A percentile compares a stretch with the other conserved stretches of the same genome.
Conservation (phyloP, 2,329 filamentous ascomycete genomes). For the Cladobotryum mycophilum region DNA sequence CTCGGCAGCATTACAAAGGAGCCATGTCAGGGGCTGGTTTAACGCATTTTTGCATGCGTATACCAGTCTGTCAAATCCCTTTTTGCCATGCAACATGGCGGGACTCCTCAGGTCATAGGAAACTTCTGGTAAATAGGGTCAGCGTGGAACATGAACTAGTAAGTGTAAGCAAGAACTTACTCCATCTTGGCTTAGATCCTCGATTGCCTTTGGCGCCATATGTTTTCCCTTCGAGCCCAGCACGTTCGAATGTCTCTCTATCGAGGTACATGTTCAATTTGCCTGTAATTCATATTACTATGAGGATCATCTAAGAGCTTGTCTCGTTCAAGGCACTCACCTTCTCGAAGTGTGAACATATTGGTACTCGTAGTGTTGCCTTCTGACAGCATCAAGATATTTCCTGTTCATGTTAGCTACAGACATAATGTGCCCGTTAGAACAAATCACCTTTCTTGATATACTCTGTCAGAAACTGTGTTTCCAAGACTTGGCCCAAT, state of each 20-base stretch:
- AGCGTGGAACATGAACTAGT: not conserved
- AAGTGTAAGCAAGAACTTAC: slow-evolving; percentile 41
- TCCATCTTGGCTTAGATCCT: slow-evolving; percentile 62
- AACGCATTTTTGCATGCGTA: slow-evolving; percentile 78
- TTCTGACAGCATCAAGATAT: slow-evolving; percentile 77
- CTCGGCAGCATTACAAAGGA: slow-evolving; percentile 60
- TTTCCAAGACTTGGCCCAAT: slow-evolving; percentile 63
- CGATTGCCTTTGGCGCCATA: slow-evolving; percentile 52
- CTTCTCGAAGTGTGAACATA: slow-evolving; percentile 63
- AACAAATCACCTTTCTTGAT: slow-evolving; percentile 63
- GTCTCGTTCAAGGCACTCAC: slow-evolving; percentile 32
- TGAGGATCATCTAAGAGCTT: not conserved
- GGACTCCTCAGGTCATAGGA: slow-evolving; percentile 67
- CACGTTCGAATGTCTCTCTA: slow-evolving; percentile 74
- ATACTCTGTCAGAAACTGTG: slow-evolving; percentile 75
- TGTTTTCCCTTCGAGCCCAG: slow-evolving; percentile 70
- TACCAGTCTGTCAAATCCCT: slow-evolving; percentile 69
- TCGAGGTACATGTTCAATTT: slow-evolving; percentile 70
- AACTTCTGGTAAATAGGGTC: slow-evolving; percentile 50
- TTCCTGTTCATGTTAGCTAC: slow-evolving; percentile 44
- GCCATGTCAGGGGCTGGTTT: slow-evolving; percentile 61
- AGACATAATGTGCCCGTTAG: not conserved
- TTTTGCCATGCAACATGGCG: slow-evolving; percentile 78
- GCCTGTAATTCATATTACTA: slow-evolving; percentile 38
- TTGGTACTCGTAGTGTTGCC: slow-evolving; percentile 65